Percentiles rank a stretch among this genome's conserved stretches.
phyloP scores from a whole-genome alignment of 305 asterid species.

The Ajuga reptans region DNA sequence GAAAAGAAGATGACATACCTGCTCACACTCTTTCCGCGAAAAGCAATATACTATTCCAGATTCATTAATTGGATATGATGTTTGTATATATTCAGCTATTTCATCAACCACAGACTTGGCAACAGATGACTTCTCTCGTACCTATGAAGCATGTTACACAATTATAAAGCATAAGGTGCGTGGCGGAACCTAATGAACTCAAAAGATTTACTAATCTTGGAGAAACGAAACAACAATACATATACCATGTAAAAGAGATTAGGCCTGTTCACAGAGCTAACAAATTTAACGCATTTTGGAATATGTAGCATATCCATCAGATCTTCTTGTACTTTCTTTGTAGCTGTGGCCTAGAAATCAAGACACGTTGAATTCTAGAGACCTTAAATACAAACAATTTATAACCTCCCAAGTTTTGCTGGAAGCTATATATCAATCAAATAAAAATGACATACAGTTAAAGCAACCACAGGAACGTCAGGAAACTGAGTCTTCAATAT shows the following conservation, averaged over 20 bases:
- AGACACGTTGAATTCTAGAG: conserved; percentile 19
- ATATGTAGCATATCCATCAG: conserved; percentile 80
- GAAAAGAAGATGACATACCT: conserved; percentile 38
- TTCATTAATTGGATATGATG: conserved; percentile 76
- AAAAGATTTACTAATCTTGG: conserved; percentile 2
- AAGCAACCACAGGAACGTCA: conserved; percentile 78
- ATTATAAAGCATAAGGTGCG: conserved; percentile 15
- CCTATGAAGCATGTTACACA: conserved; percentile 35
- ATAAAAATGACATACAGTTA: conserved; percentile 60
- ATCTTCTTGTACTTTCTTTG: conserved; percentile 89
- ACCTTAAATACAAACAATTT: conserved; percentile 10
- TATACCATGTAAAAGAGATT: conserved; percentile 86
- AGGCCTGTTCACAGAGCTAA: conserved; percentile 86
- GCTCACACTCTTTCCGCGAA: conserved; percentile 96
- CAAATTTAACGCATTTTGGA: conserved; percentile 68
- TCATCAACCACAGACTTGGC: conserved; percentile 67
- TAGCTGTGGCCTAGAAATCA: conserved; percentile 79
- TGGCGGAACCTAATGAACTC: conserved; percentile 11
- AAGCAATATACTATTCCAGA: conserved; percentile 96
- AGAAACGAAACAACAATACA: conserved; percentile 14
- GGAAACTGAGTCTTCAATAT: conserved; percentile 96
- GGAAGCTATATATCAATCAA: not conserved
- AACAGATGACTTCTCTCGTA: conserved; percentile 73
- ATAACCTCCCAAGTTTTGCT: conserved; percentile 7
- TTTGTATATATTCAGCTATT: conserved; percentile 68